Conservation (phyloP, 1,139 yeast genomes). For the Chernovozyma sophiae-reginae region DNA sequence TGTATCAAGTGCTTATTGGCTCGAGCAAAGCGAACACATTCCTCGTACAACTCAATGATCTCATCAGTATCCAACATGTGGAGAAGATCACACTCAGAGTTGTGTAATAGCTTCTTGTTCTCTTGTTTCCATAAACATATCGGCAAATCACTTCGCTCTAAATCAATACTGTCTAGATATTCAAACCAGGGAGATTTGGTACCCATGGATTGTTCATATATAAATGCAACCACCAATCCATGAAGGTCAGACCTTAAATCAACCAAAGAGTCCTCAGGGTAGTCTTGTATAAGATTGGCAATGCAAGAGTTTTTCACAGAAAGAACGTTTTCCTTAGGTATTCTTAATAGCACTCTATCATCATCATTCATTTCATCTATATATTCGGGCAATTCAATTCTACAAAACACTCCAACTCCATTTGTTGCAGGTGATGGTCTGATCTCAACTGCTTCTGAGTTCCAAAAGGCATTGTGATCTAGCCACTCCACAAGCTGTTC, state of each 20-base stretch:
- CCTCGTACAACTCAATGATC: conserved; percentile 49
- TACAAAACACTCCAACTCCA: conserved; percentile 69
- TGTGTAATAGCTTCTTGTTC: conserved; percentile 46
- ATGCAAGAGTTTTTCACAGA: conserved; percentile 60
- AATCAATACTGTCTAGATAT: conserved; percentile 56
- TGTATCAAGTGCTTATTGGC: conserved; percentile 21
- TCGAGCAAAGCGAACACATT: conserved; percentile 49
- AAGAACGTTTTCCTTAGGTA: conserved; percentile 52
- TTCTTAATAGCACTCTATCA: conserved; percentile 33
- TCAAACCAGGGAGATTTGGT: conserved; percentile 70
- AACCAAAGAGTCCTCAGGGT: conserved; percentile 11
- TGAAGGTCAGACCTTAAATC: conserved; percentile 46
- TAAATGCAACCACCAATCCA: conserved; percentile 62
- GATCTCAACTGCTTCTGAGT: conserved; percentile 41
- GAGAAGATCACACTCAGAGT: conserved; percentile 65
- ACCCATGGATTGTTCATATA: conserved; percentile 58
- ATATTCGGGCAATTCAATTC: too few relatives aligned
- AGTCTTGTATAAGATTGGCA: conserved; percentile 63
- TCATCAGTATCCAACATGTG: conserved; percentile 63
- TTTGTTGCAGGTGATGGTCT: conserved; percentile 46
- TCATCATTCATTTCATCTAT: conserved; percentile 7
- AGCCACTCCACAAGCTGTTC: conserved; percentile 41
- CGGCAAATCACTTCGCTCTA: conserved; percentile 38
- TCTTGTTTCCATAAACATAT: conserved; percentile 62
- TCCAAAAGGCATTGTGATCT: conserved; percentile 46